Percentiles rank a stretch among this genome's conserved stretches.
These are phyloP conservation scores for Stereocaulon alpinum DNA, from an alignment of 495 filamentous ascomycete genomes.

Conservation along the genomic window DNA sequence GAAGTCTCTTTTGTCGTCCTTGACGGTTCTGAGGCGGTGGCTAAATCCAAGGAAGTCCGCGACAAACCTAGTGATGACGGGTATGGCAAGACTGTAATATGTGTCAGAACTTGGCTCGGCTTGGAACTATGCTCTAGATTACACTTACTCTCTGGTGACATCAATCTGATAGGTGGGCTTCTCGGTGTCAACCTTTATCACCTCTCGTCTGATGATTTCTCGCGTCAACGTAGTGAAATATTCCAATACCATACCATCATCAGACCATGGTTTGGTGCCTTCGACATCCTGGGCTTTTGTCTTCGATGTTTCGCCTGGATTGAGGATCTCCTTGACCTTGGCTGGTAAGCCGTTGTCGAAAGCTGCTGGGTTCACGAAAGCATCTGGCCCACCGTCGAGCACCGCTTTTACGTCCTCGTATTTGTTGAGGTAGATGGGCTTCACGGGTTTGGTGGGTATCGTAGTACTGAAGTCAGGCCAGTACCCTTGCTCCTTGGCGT, in stretches of 20 bases:
- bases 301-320: not conserved
- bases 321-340: conserved; percentile 13
- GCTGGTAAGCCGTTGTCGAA: conserved; percentile 12
- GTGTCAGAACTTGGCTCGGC: not conserved
- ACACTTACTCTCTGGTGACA: conserved; percentile 22
- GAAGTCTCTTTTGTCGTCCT: conserved; percentile 12
- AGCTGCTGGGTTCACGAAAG: conserved; percentile 17
- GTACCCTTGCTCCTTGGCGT: conserved; percentile 20
- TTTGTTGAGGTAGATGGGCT: conserved; percentile 15
- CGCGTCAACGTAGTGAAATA: conserved; percentile 3
- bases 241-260: not conserved
- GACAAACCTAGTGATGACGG: conserved; percentile 20
- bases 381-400: conserved; percentile 5
- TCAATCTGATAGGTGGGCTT: conserved; percentile 18
- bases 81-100: conserved; percentile 16
- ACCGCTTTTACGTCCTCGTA: conserved; percentile 15
- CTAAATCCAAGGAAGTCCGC: conserved; percentile 21
- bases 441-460: conserved; percentile 11
- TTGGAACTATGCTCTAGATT: not conserved
- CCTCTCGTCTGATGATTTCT: conserved; percentile 10
- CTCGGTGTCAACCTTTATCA: conserved; percentile 5
- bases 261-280: not conserved
- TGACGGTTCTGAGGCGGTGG: conserved; percentile 8
- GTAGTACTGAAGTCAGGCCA: not conserved
- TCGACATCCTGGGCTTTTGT: not conserved